Conservation (phyloP, 2,329 filamentous ascomycete genomes). For the Phoma herbarum region DNA sequence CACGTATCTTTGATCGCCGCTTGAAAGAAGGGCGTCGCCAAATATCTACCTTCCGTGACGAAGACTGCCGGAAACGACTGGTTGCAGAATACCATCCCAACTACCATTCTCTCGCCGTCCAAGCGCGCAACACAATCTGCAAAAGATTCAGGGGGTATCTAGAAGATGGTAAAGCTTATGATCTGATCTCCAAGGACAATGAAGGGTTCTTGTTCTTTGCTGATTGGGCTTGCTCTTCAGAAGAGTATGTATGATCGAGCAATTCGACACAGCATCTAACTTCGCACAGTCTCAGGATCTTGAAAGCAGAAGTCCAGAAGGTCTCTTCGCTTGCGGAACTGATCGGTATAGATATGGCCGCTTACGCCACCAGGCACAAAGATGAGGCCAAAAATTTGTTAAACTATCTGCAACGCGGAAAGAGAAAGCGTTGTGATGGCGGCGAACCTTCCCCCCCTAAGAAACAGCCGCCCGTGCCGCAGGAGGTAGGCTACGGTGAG, state of each 20-base stretch:
- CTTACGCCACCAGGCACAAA: not conserved
- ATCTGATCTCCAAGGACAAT: slow-evolving; percentile 1
- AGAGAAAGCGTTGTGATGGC: slow-evolving; percentile 1
- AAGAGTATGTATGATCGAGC: not conserved
- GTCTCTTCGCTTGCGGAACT: not conserved
- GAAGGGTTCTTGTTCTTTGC: slow-evolving; percentile 1
- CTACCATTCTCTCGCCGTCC: not conserved
- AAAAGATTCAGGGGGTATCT: slow-evolving; percentile 1
- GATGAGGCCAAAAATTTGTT: not conserved
- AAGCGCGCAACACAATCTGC: slow-evolving; percentile 3
- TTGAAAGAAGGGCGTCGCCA: not conserved
- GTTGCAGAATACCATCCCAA: slow-evolving; percentile 2
- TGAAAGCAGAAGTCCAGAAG: not conserved
- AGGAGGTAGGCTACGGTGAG: not conserved
- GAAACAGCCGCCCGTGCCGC: not conserved
- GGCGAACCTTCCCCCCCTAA: not conserved
- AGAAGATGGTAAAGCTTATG: not conserved
- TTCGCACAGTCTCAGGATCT: not conserved
- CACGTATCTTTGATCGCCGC: not conserved
- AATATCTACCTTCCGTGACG: slow-evolving; percentile 2
- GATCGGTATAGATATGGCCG: not conserved
- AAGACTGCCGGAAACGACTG: slow-evolving; percentile 3
- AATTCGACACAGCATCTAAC: not conserved
- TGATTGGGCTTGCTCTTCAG: slow-evolving; percentile 1
- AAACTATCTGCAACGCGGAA: slow-evolving; percentile 1